A percentile compares a stretch with the other conserved stretches of the same genome.
phyloP scores from a whole-genome alignment of 2,329 filamentous ascomycete species.

The Corynespora cassiicola region DNA sequence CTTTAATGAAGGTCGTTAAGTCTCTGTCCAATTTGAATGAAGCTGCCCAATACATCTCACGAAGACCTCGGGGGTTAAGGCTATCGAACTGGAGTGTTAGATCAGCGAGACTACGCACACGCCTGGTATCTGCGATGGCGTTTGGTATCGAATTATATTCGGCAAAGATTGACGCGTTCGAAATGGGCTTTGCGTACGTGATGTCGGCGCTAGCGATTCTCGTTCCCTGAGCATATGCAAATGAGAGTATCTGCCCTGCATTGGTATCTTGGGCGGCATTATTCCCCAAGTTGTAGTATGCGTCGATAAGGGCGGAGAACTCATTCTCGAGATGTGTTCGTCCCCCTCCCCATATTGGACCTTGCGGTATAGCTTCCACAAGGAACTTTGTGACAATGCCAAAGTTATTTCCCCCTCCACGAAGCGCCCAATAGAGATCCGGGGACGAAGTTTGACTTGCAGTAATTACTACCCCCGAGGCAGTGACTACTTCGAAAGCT shows the following conservation, averaged over 20 bases:
- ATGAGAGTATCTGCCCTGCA: conserved; percentile 34
- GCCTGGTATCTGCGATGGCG: conserved; percentile 21
- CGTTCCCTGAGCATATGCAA: conserved; percentile 18
- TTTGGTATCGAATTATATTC: conserved; percentile 32
- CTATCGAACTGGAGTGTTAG: conserved; percentile 24
- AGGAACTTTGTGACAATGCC: conserved; percentile 43
- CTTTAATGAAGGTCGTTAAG: conserved; percentile 21
- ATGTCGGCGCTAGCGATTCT: conserved; percentile 30
- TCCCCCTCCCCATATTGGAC: conserved; percentile 35
- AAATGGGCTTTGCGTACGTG: conserved; percentile 29
- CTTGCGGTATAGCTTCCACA: conserved; percentile 24
- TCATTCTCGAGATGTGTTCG: conserved; percentile 16
- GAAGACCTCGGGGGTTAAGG: conserved; percentile 17
- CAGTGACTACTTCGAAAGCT: conserved; percentile 40
- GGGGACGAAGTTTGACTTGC: conserved; percentile 31
- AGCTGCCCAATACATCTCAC: conserved; percentile 36
- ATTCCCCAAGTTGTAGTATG: conserved; percentile 32
- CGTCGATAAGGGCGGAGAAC: conserved; percentile 26
- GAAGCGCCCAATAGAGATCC: conserved; percentile 49
- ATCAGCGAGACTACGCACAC: conserved; percentile 24
- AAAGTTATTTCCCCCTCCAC: conserved; percentile 44
- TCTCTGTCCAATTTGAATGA: conserved; percentile 31
- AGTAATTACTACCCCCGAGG: conserved; percentile 22
- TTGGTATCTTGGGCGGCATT: conserved; percentile 27
- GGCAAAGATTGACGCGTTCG: conserved; percentile 29